Evolutionary conservation across 2,329 filamentous ascomycete species (phyloP).

Genomic region (Tolypocladium album): DNA sequence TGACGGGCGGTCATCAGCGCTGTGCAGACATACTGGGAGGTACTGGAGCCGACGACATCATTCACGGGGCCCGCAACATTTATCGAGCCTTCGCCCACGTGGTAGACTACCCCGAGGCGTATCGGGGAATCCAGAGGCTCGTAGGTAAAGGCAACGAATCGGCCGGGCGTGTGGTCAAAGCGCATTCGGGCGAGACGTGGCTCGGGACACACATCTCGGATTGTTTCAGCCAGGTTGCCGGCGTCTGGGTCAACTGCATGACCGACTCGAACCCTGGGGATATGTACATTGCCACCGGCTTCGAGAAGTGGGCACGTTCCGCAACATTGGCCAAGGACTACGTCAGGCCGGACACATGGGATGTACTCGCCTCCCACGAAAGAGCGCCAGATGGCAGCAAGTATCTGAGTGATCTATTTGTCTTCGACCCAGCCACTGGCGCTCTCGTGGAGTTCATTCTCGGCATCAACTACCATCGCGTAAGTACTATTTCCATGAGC

Average conservation of each 20-base stretch:
- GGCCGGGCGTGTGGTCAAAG: neutral
- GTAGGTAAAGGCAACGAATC: neutral
- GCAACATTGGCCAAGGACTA: neutral
- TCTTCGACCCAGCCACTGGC: neutral
- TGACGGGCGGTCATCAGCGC: neutral
- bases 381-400: neutral
- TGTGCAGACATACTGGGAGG: neutral
- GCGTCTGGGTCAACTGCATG: neutral
- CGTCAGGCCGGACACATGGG: neutral
- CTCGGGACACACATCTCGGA: neutral
- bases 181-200: neutral
- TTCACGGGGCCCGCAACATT: neutral
- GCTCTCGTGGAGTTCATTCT: neutral
- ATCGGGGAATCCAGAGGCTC: neutral
- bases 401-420: neutral
- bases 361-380: neutral
- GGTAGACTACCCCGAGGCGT: neutral
- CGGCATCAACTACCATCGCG: neutral
- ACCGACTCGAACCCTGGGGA: neutral
- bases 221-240: neutral
- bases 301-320: neutral
- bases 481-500: neutral
- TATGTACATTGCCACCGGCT: neutral
- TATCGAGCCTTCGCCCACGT: neutral
- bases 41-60: neutral